Base-by-base conservation (phyloP, 2,329 filamentous ascomycete species). In the Ploettnerulaceae sp. region DNA sequence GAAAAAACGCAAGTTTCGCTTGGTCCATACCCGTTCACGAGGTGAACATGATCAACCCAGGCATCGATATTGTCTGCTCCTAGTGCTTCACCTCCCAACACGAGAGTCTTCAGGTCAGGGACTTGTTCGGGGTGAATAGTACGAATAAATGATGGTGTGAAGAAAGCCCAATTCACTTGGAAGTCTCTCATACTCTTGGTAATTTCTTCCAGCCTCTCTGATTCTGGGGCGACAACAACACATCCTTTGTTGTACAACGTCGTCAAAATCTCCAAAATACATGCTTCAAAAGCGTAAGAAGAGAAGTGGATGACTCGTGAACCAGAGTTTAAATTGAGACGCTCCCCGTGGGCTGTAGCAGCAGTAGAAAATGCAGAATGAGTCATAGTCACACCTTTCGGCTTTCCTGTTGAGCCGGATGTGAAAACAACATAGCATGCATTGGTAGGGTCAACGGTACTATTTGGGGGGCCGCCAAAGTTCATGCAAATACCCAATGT, bases 181-280 rank as follows among this genome's bases (percentile, higher is more conserved):
- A 53, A 47, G 7, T 33, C 39, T 21, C 44, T 36, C 31, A 56
- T 56, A 4, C 58, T 62, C 15, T 57, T 60, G 6, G 59, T 55
- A 9, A 69, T 53, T 45, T 67, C 58, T 32, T 67, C 66, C 44
- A 67, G 53, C 11, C 65, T 56, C 17, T 67, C 58, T 7, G 63
- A 56, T 22, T 69, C 66, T 1, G 66, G 67, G 2, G 67, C 65
- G n/a, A 69, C 59, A 35, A 67, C 69, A 4, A 69, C 59, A 39
- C 63, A 66, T 7, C 64, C 67, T 28, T 67, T 67, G 29, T 57
- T 50, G 32, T 61, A 56, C 12, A 70, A 60, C 5, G 52, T 49
- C 15, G 41, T 45, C 7, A 54, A 15, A 12, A 54, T 46, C 6
- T 57, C 51, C 4, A 36, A 25, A 5, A 52, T 45, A 25, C 48